Percentiles rank a stretch among this genome's conserved stretches.
These are phyloP conservation scores for Cercospora nicotianae DNA, from an alignment of 2,329 filamentous ascomycete genomes.

Conservation along the genomic window DNA sequence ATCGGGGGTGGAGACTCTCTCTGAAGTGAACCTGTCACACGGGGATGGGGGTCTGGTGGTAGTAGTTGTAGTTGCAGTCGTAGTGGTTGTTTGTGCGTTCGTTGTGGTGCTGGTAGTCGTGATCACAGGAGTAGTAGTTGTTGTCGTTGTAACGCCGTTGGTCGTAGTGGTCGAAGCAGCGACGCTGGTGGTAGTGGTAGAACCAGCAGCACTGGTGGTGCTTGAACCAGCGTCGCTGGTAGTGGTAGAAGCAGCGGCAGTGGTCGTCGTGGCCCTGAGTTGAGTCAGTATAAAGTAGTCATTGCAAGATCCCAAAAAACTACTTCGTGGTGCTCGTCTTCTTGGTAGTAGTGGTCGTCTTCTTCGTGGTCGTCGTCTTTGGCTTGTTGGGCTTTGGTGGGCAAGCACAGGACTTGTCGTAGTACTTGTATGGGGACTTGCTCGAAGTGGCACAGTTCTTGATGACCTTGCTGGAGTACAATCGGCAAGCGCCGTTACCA, in stretches of 20 bases:
- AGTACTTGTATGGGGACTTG: not conserved
- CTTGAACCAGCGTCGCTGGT: not conserved
- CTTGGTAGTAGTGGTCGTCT: not conserved
- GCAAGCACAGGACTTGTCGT: not conserved
- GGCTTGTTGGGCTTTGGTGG: not conserved
- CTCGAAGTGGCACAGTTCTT: not conserved
- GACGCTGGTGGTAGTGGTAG: not conserved
- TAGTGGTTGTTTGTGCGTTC: not conserved
- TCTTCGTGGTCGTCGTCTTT: not conserved
- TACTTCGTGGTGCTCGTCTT: not conserved
- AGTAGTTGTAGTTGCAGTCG: not conserved
- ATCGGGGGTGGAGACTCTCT: not conserved
- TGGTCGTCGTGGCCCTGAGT: not conserved
- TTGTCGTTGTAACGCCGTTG: not conserved
- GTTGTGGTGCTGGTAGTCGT: not conserved
- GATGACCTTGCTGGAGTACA: not conserved
- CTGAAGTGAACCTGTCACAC: too few relatives aligned
- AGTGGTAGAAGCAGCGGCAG: not conserved
- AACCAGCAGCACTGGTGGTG: not conserved
- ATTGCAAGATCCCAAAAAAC: not conserved
- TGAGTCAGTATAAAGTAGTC: not conserved
- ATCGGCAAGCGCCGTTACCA: not conserved
- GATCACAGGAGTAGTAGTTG: not conserved
- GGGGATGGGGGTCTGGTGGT: too few relatives aligned
- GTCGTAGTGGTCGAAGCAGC: not conserved